Percentiles rank a stretch among this genome's conserved stretches.
Evolutionary conservation across 2,329 filamentous ascomycete genomes (phyloP).

Genomic region (Cordyceps cicadae): DNA sequence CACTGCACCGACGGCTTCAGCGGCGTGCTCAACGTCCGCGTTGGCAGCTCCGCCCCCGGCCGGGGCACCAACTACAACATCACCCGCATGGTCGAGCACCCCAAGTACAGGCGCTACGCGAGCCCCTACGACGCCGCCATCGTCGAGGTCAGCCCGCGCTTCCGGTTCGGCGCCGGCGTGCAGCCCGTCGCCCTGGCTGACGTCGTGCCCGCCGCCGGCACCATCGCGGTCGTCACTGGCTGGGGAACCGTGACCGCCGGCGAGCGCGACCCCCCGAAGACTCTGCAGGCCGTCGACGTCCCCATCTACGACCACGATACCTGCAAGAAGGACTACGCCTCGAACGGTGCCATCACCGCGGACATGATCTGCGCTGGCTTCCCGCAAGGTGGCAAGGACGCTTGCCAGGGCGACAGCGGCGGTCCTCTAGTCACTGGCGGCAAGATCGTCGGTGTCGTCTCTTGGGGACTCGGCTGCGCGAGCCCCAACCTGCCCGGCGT

Average conservation of each 20-base stretch:
- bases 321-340: background rate
- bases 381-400: constrained; percentile 21
- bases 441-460: constrained; percentile 22
- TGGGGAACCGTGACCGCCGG: background rate
- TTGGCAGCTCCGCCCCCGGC: background rate
- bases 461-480: constrained; percentile 25
- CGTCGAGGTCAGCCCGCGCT: background rate
- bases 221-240: background rate
- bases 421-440: constrained; percentile 22
- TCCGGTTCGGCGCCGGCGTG: background rate
- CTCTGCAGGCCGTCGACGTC: background rate
- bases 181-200: background rate
- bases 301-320: background rate
- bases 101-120: background rate
- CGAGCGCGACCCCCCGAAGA: background rate
- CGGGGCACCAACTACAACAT: background rate
- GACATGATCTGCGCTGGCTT: constrained; percentile 27
- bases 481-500: constrained; percentile 19
- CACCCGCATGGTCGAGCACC: background rate
- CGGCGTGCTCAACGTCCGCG: background rate
- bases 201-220: background rate
- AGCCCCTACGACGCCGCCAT: background rate
- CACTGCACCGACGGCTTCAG: background rate
- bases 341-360: constrained; percentile 16
- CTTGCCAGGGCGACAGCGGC: constrained; percentile 26